Evolutionary conservation across 2,329 filamentous ascomycete species (phyloP), one percentile per base, ranked within the genome.

Genomic region (Atkinsonella texensis): DNA sequence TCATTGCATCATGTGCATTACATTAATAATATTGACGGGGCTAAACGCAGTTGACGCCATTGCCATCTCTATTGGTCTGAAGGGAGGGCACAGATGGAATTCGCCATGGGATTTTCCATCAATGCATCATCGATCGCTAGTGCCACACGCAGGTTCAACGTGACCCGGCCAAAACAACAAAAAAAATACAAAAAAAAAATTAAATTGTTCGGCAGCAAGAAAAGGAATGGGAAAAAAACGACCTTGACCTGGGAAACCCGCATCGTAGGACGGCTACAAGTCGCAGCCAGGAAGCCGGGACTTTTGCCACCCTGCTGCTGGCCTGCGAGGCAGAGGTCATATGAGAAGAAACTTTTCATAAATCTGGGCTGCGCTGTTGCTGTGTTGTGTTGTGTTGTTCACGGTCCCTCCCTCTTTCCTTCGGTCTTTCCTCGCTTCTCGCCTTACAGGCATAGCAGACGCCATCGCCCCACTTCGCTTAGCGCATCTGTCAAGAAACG

Each of bases 281-380:
- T 12, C 12, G 32, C 7, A 35, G 33, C 33, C 33, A 35, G 13
- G 33, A 10, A 35, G 10, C 33, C 33, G 13, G 13, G 35, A 15
- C 6, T 9, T 15, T 3, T 13, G 35, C 35, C 35, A 38, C 35
- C 35, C 35, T n/a, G n/a, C n/a, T n/a, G n/a, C n/a, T 38, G 35
- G 35, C 12, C 35, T 33, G 5, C 44, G 44, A 31, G 8, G 44
- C 44, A 46, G 35, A 42, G 46, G 46, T 48, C 46, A 48, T 48
- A 35, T 48, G 46, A 48, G 46, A 41, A 42, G 46, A 48, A 48
- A 48, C 38, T 48, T 48, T 48, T 48, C 31, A 46, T n/a, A 35
- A 47, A 47, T 31, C 43, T 32, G 20, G 28, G 28, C 28, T 6
- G 28, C 28, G 5, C 28, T 28, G 20, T 23, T 23, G 20, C 20